Percentiles rank a stretch among this genome's conserved stretches.
phyloP scores from a whole-genome alignment of 768 basidiomycete genomes.

The button mushroom (Agaricus bisporus) region DNA sequence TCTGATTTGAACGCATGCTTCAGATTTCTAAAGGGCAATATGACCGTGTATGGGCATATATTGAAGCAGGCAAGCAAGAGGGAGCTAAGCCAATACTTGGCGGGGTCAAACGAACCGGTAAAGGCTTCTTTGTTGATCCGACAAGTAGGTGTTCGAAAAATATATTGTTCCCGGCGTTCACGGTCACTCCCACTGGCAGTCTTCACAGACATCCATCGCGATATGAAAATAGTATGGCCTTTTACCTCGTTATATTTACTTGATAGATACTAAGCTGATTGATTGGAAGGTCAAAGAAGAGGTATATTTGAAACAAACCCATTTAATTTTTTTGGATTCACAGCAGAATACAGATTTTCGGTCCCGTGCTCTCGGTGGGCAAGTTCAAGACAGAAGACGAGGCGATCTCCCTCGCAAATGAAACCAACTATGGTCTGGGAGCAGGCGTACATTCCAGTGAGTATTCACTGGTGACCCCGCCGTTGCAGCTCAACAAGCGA shows the following conservation, averaged over 20 bases:
- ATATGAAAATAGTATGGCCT: conserved; percentile 78
- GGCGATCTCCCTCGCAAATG: conserved; percentile 78
- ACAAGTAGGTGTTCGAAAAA: conserved; percentile 52
- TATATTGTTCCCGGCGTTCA: background rate
- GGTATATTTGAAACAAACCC: conserved; percentile 25
- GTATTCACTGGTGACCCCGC: conserved; percentile 17
- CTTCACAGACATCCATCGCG: conserved; percentile 69
- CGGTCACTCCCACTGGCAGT: conserved; percentile 45
- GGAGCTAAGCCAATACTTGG: conserved; percentile 78
- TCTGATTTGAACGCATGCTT: background rate
- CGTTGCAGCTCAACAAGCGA: background rate
- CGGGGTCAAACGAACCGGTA: conserved; percentile 68
- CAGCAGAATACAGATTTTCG: conserved; percentile 66
- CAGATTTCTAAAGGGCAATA: conserved; percentile 82
- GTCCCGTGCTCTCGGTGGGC: conserved; percentile 82
- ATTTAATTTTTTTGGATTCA: conserved; percentile 11
- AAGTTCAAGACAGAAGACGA: conserved; percentile 86
- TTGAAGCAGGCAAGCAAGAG: conserved; percentile 77
- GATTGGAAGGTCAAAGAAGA: conserved; percentile 61
- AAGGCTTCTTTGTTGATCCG: conserved; percentile 87
- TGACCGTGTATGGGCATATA: conserved; percentile 83
- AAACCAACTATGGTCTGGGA: conserved; percentile 86
- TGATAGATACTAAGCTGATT: background rate
- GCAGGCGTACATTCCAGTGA: conserved; percentile 86
- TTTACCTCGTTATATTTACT: conserved; percentile 2